Conservation (phyloP, 2,329 filamentous ascomycete species). For the Aspergillus sp. region DNA sequence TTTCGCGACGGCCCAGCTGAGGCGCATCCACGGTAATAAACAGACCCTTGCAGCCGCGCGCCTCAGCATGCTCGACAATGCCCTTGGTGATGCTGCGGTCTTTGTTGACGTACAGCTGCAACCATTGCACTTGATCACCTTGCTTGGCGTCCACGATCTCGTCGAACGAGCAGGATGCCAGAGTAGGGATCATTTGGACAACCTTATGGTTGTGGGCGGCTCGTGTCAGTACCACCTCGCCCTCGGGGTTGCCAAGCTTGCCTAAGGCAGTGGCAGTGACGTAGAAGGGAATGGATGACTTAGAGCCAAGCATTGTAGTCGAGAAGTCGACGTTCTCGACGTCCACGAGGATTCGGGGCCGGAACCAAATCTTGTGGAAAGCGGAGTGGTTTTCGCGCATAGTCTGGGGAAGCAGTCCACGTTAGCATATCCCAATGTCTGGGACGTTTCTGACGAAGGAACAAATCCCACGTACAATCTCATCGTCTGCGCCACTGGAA, state of each 20-base stretch:
- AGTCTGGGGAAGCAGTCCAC: constrained; percentile 57
- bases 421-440: background rate
- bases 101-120: constrained; percentile 97
- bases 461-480: constrained; percentile 61
- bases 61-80: constrained; percentile 90
- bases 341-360: constrained; percentile 82
- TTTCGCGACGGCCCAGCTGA: constrained; percentile 90
- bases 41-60: constrained; percentile 86
- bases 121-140: constrained; percentile 86
- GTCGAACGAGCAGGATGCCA: constrained; percentile 96
- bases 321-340: constrained; percentile 83
- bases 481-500: constrained; percentile 86
- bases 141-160: constrained; percentile 86
- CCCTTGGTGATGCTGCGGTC: constrained; percentile 84
- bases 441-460: constrained; percentile 11
- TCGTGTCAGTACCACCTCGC: constrained; percentile 85
- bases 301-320: constrained; percentile 91
- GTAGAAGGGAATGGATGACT: constrained; percentile 85
- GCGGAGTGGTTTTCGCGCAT: constrained; percentile 93
- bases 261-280: constrained; percentile 94
- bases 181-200: constrained; percentile 96
- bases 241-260: constrained; percentile 90
- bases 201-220: constrained; percentile 84
- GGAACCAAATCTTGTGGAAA: constrained; percentile 97
- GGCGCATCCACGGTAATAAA: constrained; percentile 99